phyloP scores from a whole-genome alignment of 2,329 filamentous ascomycete genomes.

The Xylaria multiplex region DNA sequence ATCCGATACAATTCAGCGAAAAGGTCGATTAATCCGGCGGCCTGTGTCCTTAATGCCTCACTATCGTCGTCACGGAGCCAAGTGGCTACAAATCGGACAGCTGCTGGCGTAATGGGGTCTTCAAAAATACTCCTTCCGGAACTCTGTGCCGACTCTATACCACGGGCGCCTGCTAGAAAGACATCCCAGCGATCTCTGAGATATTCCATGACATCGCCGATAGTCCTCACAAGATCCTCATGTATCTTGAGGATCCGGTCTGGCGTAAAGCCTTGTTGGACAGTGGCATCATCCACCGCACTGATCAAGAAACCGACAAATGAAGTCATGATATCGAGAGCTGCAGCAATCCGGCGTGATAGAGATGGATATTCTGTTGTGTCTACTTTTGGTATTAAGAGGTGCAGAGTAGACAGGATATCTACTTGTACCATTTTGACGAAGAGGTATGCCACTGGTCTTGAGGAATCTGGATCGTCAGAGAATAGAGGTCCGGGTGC shows the following conservation, averaged over 20 bases:
- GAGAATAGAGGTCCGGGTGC: conserved; percentile 64
- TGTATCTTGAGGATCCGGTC: conserved; percentile 66
- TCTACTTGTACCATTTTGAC: conserved; percentile 74
- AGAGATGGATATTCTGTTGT: conserved; percentile 60
- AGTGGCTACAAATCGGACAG: conserved; percentile 66
- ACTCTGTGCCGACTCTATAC: conserved; percentile 58
- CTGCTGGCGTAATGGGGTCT: conserved; percentile 69
- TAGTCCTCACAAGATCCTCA: conserved; percentile 60
- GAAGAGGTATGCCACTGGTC: conserved; percentile 70
- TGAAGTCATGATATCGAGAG: conserved; percentile 69
- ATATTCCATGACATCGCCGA: conserved; percentile 74
- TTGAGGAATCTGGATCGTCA: conserved; percentile 55
- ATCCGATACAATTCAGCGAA: conserved; percentile 68
- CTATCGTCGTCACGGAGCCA: conserved; percentile 78
- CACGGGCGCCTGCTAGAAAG: conserved; percentile 49
- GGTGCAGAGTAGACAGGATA: conserved; percentile 69
- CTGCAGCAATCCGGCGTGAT: conserved; percentile 66
- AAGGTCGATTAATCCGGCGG: conserved; percentile 69
- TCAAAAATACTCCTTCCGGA: conserved; percentile 64
- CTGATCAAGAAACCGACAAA: conserved; percentile 68
- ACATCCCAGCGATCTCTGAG: conserved; percentile 77
- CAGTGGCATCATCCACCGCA: conserved; percentile 57
- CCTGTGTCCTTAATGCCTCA: conserved; percentile 64
- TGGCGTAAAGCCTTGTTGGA: conserved; percentile 57
- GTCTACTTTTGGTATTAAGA: conserved; percentile 68